Evolutionary conservation across 2,329 filamentous ascomycete genomes (phyloP), one percentile per base, ranked within the genome.

Genomic region (Calonectria pseudoturangicola): DNA sequence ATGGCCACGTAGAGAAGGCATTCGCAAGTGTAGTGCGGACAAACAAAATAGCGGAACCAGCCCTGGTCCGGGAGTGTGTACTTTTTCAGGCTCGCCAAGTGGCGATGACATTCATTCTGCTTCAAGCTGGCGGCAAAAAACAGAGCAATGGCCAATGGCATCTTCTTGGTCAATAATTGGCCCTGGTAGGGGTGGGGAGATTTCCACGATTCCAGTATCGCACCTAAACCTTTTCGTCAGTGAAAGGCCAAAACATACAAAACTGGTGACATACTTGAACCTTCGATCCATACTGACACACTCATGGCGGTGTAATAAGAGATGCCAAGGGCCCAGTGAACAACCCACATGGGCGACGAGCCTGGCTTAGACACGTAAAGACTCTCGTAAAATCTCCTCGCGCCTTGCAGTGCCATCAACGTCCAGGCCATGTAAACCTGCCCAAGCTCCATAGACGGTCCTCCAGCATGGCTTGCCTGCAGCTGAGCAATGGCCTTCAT

Each of bases 11-110:
- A 98, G 71, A 98, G 91, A 48, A 93, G 82, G 81, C 94, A 96
- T 85, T 98, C 97, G 80, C 93, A 95, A 4, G 94, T 94, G 84
- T 98, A 99, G 84, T 99, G 97, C 21, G 97, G 95, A 78, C 94
- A 97, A 47, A 98, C 85, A 27, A 97, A 84, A 70, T 88, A 87
- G 54, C 87, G 87, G 83, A 98, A 99, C 70, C 93, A 85, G 3
- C 93, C 92, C 72, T 93, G 89, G 2, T 89, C 86, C 0, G 96
- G 96, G 28, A 98, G 88, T 13, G 93, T 94, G 84, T 99, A 98
- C 81, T 95, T 96, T 81, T 91, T 90, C 72, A 97, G 85, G 47
- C 89, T 89, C 50, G 92, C 91, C 25, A 97, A 89, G 78, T 96
- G 88, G 68, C 85, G 85, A 81, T 96, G 94, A 79, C 92, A 94